These are phyloP conservation scores for Candida vaughaniae DNA, from an alignment of 805 yeast species.

Conservation along the genomic window DNA sequence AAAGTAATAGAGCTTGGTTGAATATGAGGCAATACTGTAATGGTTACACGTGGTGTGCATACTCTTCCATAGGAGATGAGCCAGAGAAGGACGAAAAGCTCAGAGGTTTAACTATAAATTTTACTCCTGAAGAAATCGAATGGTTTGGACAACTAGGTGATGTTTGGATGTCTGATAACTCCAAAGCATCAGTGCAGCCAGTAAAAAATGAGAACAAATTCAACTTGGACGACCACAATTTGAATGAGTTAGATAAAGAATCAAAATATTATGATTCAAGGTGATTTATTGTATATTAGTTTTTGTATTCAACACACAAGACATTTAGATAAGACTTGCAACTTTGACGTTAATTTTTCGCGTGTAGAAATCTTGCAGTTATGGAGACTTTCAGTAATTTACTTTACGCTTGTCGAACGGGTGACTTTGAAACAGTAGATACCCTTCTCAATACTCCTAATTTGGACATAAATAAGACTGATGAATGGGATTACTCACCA, in stretches of 20 bases:
- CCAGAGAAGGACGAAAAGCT: constrained; percentile 12
- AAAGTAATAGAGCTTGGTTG: constrained; percentile 24
- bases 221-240: constrained; percentile 2
- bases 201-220: constrained; percentile 1
- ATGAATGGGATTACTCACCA: constrained; percentile 75
- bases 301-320: too few relatives aligned
- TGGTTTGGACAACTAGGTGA: constrained; percentile 23
- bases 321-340: too few relatives aligned
- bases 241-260: constrained; percentile 2
- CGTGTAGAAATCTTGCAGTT: too few relatives aligned
- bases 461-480: constrained; percentile 49
- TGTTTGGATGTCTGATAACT: constrained; percentile 22
- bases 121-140: constrained; percentile 20
- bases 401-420: constrained; percentile 59
- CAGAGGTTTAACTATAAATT: constrained; percentile 24
- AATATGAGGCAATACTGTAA: constrained; percentile 26
- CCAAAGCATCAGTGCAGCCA: not conserved
- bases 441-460: constrained; percentile 46
- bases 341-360: constrained; percentile 1
- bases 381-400: constrained; percentile 10
- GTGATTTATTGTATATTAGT: not conserved
- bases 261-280: constrained; percentile 1
- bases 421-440: constrained; percentile 66
- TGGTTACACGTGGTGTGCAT: constrained; percentile 35
- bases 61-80: constrained; percentile 24